These are phyloP conservation scores for Nepenthes mirabilis DNA, from an alignment of 148 eudicot genomes.

Conservation along the genomic window DNA sequence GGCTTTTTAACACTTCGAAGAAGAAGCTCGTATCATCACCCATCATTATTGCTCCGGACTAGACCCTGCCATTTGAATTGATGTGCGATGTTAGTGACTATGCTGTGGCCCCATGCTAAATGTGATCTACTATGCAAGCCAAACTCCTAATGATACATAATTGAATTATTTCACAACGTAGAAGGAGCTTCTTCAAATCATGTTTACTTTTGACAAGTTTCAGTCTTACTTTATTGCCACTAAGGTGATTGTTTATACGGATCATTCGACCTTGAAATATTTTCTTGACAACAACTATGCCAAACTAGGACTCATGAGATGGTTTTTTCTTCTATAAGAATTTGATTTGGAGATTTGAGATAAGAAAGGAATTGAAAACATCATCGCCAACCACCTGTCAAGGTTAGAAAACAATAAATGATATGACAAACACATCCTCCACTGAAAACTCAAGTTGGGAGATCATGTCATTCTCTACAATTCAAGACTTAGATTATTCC, in stretches of 20 bases:
- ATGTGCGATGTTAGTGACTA: neutral
- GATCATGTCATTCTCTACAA: no score
- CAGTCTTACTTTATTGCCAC: no score
- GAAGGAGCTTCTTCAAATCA: neutral
- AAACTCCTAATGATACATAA: neutral
- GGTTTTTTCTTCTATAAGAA: neutral
- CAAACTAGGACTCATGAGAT: neutral
- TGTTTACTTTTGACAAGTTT: neutral
- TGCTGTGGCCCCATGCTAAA: neutral
- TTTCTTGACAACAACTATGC: neutral
- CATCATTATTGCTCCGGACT: neutral
- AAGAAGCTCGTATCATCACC: neutral
- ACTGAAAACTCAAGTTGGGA: neutral
- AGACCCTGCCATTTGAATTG: neutral
- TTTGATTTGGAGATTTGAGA: neutral
- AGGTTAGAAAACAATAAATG: neutral
- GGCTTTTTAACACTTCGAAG: neutral
- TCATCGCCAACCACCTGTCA: neutral
- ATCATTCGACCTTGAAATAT: neutral
- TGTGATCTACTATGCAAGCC: neutral
- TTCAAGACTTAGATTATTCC: no score
- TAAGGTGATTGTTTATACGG: neutral
- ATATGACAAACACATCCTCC: constrained; percentile 5
- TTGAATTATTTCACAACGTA: neutral
- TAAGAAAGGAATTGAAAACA: neutral